Base-by-base conservation (phyloP, 768 basidiomycete genomes). In the Tulasnella sp. region DNA sequence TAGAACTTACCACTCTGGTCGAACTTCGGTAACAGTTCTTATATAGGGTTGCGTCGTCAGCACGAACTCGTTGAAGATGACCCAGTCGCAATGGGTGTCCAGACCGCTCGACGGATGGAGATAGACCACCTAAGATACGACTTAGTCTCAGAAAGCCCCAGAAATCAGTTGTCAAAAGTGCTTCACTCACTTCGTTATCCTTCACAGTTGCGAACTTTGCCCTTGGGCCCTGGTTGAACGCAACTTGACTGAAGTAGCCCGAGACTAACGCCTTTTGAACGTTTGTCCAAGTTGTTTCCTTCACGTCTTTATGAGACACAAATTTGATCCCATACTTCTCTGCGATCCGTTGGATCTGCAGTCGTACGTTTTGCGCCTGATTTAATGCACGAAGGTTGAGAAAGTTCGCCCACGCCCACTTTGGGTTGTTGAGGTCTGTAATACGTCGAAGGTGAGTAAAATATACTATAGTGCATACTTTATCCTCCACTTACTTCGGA, bases 21-120 rank as follows among this genome's bases (percentile, higher is more conserved):
- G 83, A 70, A 96, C 85, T 71, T 94, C 93, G 0, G 94, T 89
- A n/a, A 95, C 93, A 0, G 92, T 95, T 37, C 96, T 88, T 77
- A 98, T 94, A 77, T 90, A 98, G 74, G 86, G 89, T 62, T 88
- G 81, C 6, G 93, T 92, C 14, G 95, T 98, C 75, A 97, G 81
- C 12, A 97, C 93, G 76, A 98, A 98, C 81, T 96, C 94, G 77
- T 95, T 93, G 83, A 91, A 94, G 17, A 92, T 79, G 5, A 94
- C 92, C 94, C 92, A 95, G 76, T 95, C 92, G 2, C 94, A 94
- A 72, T 90, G 89, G 12, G 86, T 87, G 74, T 93, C 91, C 63
- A 96, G 81, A 34, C 93, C 93, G 74, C 92, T 95, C 29, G 89
- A 91, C 9, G 94, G 91, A 78, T 97, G 95, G 17, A 95, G 80